phyloP scores from a whole-genome alignment of 108 stramenopile species.

The Pinguiococcus pyrenoidosus region DNA sequence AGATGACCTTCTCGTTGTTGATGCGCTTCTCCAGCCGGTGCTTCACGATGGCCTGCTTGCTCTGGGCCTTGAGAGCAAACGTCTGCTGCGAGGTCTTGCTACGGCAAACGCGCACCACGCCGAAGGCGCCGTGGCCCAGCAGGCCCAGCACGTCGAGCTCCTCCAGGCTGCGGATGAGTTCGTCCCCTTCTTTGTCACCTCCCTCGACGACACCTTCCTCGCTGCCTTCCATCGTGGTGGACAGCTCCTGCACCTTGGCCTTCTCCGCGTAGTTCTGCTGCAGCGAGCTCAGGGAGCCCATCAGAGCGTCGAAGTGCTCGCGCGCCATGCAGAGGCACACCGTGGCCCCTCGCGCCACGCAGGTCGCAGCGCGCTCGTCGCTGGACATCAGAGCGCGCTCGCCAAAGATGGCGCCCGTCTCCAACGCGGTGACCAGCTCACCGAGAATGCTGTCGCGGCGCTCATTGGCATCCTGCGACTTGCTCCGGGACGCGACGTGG shows the following conservation, averaged over 20 bases:
- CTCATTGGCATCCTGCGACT: no score
- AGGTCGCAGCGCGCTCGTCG: conserved; percentile 17
- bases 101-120: conserved; percentile 27
- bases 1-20: conserved; percentile 33
- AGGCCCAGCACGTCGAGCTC: conserved; percentile 13
- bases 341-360: neutral
- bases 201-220: no score
- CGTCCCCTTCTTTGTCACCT: no score
- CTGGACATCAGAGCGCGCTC: conserved; percentile 16
- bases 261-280: no score
- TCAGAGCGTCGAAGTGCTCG: conserved; percentile 5
- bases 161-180: no score
- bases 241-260: no score
- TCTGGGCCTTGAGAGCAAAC: conserved; percentile 43
- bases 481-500: no score
- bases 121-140: conserved; percentile 39
- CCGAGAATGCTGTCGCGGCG: no score
- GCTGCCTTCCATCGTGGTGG: no score
- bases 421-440: no score
- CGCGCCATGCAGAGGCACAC: conserved; percentile 12
- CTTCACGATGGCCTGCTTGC: conserved; percentile 37
- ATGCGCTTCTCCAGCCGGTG: conserved; percentile 36
- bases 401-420: no score
- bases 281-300: conserved; percentile 7
- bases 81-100: conserved; percentile 30